A percentile compares a stretch with the other conserved stretches of the same genome.
These are phyloP conservation scores for Tuber aestivum DNA, from an alignment of 495 filamentous ascomycete species.

Conservation along the genomic window DNA sequence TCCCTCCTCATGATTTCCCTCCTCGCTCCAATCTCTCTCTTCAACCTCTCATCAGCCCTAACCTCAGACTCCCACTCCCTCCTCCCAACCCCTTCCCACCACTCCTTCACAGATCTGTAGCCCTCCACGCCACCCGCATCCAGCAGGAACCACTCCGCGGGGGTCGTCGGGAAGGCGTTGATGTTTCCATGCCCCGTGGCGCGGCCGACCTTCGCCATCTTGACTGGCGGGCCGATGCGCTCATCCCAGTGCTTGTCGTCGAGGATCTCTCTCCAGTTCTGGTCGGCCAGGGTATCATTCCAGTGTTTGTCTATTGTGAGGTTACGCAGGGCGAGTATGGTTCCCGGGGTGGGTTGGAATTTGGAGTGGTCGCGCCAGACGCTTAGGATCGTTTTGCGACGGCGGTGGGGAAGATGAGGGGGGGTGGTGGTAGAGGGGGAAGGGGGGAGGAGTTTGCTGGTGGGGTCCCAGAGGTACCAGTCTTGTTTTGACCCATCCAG, in stretches of 20 bases:
- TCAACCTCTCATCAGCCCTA: not conserved
- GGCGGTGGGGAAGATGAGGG: constrained; percentile 20
- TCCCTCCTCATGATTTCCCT: not conserved
- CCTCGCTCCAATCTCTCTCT: not conserved
- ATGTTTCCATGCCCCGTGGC: constrained; percentile 18
- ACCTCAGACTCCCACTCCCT: not conserved
- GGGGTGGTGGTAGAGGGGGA: constrained; percentile 19
- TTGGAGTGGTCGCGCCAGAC: constrained; percentile 23
- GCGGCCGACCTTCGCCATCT: not conserved
- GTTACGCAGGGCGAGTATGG: constrained; percentile 20
- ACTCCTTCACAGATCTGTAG: constrained; percentile 16
- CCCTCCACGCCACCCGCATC: constrained; percentile 17
- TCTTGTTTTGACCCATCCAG: constrained; percentile 21
- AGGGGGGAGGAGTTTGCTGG: constrained; percentile 30
- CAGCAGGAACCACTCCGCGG: constrained; percentile 16
- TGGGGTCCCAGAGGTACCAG: constrained; percentile 33
- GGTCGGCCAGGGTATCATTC: constrained; percentile 17
- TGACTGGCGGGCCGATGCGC: constrained; percentile 12
- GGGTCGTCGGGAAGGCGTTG: constrained; percentile 1
- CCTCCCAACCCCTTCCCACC: constrained; percentile 13
- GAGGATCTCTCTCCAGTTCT: not conserved
- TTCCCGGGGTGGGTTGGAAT: constrained; percentile 26
- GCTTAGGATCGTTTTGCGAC: constrained; percentile 31
- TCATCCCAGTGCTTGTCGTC: constrained; percentile 17
- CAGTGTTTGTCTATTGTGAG: constrained; percentile 17